Evolutionary conservation across 257 asterid species (phyloP), one percentile per base, ranked within the genome.

Genomic region (Knoxia roxburghii): DNA sequence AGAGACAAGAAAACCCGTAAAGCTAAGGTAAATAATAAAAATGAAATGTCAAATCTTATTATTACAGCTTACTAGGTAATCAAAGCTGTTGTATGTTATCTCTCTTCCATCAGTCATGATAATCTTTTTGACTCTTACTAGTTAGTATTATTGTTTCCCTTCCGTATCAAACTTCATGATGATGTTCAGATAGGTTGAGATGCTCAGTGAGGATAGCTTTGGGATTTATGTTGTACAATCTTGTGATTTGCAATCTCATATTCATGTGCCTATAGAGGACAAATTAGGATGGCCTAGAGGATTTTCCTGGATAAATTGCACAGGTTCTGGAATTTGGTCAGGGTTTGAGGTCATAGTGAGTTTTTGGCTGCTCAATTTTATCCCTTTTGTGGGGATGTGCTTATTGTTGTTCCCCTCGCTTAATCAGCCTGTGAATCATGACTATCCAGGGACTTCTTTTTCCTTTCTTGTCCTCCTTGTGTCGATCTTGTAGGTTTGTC

Each of bases 1-100:
- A 77, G 89, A 79, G 97, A 90, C 72, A 94, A 82, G 89, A 93
- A 80, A 82, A 70, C 71, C 78, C 94, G 87, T 74, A 94, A 85
- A 82, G 73, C 85, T 49, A 94, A 88, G 99, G 99, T 94, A 79
- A 60, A 62, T 35, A 20, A 26, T 33, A 29, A 52, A 65, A 49
- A 9, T 20, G 6, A 60, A 60, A n/a, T 60, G 62, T 51, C 50
- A 26, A 39, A 35, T 27, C 53, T 37, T 29, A 40, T 51, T 8
- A 46, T 60, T 49, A 18, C 53, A 29, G 72, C 14, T 45, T 46
- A 46, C 15, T 50, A 10, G 32, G 53, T 30, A 40, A 53, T 53
- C 14, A 24, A 40, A 17, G 26, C 26, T 56, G 24, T 18, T 18
- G 6, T 18, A 54, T 26, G 3, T 3, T 59, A 4, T 26, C 6